Conservation (phyloP, 768 basidiomycete species). For the Tricholoma hemisulphureum region DNA sequence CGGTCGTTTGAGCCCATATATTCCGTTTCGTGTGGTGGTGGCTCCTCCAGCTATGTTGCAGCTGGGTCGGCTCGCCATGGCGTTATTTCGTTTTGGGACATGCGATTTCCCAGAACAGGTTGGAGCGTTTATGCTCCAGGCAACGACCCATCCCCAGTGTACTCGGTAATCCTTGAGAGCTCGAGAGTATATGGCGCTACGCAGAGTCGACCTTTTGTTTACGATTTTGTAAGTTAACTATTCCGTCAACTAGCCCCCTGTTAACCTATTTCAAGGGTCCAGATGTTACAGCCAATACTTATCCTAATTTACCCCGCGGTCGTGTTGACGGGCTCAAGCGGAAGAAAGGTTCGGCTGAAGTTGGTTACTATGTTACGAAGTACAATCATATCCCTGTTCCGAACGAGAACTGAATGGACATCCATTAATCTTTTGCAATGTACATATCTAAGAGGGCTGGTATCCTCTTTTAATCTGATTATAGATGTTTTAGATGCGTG, state of each 20-base stretch:
- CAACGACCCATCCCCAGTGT: constrained; percentile 78
- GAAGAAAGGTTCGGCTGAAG: constrained; percentile 30
- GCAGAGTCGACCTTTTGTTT: constrained; percentile 72
- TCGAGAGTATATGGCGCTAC: constrained; percentile 79
- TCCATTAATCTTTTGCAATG: neutral
- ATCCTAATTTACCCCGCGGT: constrained; percentile 31
- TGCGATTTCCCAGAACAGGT: constrained; percentile 57
- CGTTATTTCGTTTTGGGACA: constrained; percentile 81
- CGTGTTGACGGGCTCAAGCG: constrained; percentile 30
- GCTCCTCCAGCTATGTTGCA: constrained; percentile 60
- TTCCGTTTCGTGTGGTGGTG: constrained; percentile 72
- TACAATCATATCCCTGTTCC: constrained; percentile 27
- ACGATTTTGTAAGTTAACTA: constrained; percentile 59
- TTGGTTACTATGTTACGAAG: constrained; percentile 53
- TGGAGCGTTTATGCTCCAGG: constrained; percentile 83
- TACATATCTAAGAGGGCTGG: too few species aligned
- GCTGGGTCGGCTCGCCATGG: constrained; percentile 78
- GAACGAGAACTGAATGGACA: constrained; percentile 3
- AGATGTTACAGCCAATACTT: constrained; percentile 54
- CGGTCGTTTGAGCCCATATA: constrained; percentile 76
- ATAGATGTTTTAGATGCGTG: constrained; percentile 14
- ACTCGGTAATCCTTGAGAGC: constrained; percentile 70
- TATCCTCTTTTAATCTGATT: constrained; percentile 11
- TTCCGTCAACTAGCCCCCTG: constrained; percentile 1
- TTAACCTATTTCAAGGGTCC: constrained; percentile 44